phyloP scores from a whole-genome alignment of 2,329 filamentous ascomycete species.

The Verticillium nubilum region DNA sequence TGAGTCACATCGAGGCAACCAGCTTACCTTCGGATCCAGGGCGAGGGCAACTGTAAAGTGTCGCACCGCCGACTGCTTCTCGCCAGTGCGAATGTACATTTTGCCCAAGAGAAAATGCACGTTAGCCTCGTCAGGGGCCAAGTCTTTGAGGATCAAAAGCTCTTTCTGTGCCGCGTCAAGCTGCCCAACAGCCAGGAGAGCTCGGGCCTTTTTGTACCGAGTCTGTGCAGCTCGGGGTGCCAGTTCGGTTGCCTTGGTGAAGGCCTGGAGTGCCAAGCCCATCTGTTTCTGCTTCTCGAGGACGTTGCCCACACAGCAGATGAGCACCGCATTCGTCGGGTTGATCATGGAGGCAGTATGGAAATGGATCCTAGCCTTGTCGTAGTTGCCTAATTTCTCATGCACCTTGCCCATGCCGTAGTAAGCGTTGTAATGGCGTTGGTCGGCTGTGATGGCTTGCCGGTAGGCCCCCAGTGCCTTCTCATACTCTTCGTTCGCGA shows the following conservation, averaged over 20 bases:
- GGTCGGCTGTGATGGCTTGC: slow-evolving; percentile 77
- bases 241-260: slow-evolving; percentile 74
- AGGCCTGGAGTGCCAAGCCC: slow-evolving; percentile 72
- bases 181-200: slow-evolving; percentile 69
- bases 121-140: slow-evolving; percentile 90
- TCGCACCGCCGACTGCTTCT: slow-evolving; percentile 75
- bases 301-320: slow-evolving; percentile 87
- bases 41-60: slow-evolving; percentile 95
- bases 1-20: not conserved
- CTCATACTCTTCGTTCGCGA: slow-evolving; percentile 95
- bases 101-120: slow-evolving; percentile 93
- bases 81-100: slow-evolving; percentile 67
- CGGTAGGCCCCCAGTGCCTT: slow-evolving; percentile 87
- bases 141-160: slow-evolving; percentile 80
- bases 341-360: slow-evolving; percentile 84
- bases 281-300: slow-evolving; percentile 85
- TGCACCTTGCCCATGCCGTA: slow-evolving; percentile 83
- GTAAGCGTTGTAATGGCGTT: slow-evolving; percentile 96
- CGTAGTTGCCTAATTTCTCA: slow-evolving; percentile 84
- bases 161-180: slow-evolving; percentile 73
- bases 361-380: slow-evolving; percentile 89
- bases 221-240: slow-evolving; percentile 78
- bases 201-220: slow-evolving; percentile 88
- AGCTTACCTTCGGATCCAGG: slow-evolving; percentile 85
- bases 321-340: slow-evolving; percentile 85